Percentiles rank a stretch among this genome's conserved stretches.
These are phyloP conservation scores for Hyaloscypha variabilis DNA, from an alignment of 495 filamentous ascomycete genomes.

Conservation along the genomic window DNA sequence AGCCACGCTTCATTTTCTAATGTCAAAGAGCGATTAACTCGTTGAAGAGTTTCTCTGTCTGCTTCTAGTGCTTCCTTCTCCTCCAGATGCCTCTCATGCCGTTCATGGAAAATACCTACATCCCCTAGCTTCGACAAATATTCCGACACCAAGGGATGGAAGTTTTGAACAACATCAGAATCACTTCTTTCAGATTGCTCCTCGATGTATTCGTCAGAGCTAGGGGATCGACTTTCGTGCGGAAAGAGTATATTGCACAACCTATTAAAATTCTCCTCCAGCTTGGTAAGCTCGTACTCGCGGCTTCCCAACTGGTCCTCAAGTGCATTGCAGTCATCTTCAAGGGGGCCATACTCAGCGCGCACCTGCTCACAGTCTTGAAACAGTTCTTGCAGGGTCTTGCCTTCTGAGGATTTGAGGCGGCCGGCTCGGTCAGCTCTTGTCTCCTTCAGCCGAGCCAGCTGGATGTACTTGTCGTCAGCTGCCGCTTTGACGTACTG, in stretches of 20 bases:
- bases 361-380: slow-evolving; percentile 6
- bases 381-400: slow-evolving; percentile 5
- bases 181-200: neutral
- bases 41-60: neutral
- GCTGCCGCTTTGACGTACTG: slow-evolving; percentile 1
- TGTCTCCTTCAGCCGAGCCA: neutral
- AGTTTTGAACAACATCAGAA: neutral
- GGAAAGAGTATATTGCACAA: neutral
- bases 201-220: neutral
- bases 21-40: neutral
- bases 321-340: slow-evolving; percentile 16
- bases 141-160: slow-evolving; percentile 8
- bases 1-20: slow-evolving; percentile 3
- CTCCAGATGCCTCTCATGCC: slow-evolving; percentile 4
- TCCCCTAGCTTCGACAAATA: slow-evolving; percentile 17
- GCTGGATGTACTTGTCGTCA: slow-evolving; percentile 6
- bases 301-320: slow-evolving; percentile 7
- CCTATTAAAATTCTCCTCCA: slow-evolving; percentile 6
- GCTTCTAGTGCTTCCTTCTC: neutral
- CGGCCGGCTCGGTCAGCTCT: neutral
- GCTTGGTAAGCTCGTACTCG: slow-evolving; percentile 5
- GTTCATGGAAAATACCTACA: slow-evolving; percentile 10
- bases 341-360: slow-evolving; percentile 11
- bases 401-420: neutral
- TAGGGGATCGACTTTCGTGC: neutral